Evolutionary conservation across 2,329 filamentous ascomycete species (phyloP), one percentile per base, ranked within the genome.

Genomic region (Neurospora sp.): DNA sequence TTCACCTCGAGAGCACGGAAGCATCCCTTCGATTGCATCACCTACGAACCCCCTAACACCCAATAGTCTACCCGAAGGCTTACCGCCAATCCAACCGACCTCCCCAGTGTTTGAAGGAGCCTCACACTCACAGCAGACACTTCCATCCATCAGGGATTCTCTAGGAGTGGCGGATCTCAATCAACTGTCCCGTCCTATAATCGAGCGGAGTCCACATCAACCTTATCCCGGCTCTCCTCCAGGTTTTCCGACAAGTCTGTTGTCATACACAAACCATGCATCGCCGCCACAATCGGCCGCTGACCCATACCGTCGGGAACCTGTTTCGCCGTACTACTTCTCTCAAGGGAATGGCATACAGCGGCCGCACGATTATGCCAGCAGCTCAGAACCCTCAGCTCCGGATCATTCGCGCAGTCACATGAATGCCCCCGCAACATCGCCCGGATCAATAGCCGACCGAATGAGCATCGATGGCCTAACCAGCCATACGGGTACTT

Each of bases 381-480:
- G 76, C 74, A 82, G 78, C 66, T 80, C 81, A 5, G 84, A 85
- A 72, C 83, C 82, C 11, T 81, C 84, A 8, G 82, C 78, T 68
- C 72, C 75, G 4, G 73, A 76, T 19, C 74, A 73, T 12, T 69
- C 72, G 10, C 67, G 57, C 11, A 79, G 15, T 62, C 52, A 62
- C 15, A 62, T 62, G 4, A 62, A 17, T 36, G 23, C 6, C 8
- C 6, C 8, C 3, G 52, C 82, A 15, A 83, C 84, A 4, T 81
- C 84, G 62, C 79, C 79, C 37, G 80, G 79, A 10, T 74, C 80
- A 2, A 79, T 74, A 2, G 81, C 82, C 23, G 85, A 88, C 72
- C 81, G 83, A 67, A 87, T 87, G 85, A 87, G 85, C 75, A 86
- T 87, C 66, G 86, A 89, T 69, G 84, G 82, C 23, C 83, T 88